A percentile compares a stretch with the other conserved stretches of the same genome.
Conservation (phyloP, 2,329 filamentous ascomycete species). For the Acrodontium crateriforme region DNA sequence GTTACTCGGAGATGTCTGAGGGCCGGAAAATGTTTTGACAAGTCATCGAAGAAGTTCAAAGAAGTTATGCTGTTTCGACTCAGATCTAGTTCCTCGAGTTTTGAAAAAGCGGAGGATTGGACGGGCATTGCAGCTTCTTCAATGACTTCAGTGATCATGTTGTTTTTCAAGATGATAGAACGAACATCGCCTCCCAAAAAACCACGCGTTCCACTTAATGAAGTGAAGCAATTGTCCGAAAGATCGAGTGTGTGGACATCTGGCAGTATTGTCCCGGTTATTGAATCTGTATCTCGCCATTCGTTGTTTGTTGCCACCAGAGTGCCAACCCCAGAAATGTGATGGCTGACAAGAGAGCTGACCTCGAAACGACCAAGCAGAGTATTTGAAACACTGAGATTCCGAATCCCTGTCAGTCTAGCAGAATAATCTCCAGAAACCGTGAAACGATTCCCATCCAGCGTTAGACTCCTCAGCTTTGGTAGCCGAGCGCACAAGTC, state of each 20-base stretch:
- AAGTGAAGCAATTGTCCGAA: slow-evolving; percentile 60
- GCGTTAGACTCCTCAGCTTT: slow-evolving; percentile 35
- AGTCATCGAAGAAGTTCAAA: slow-evolving; percentile 61
- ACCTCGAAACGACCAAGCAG: slow-evolving; percentile 27
- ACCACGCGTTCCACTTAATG: slow-evolving; percentile 36
- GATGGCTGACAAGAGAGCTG: slow-evolving; percentile 23
- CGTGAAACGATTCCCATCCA: slow-evolving; percentile 52
- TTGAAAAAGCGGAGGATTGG: not conserved
- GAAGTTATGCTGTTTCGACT: slow-evolving; percentile 34
- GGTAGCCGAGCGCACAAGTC: slow-evolving; percentile 58
- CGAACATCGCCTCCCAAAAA: slow-evolving; percentile 22
- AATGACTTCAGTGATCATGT: slow-evolving; percentile 54
- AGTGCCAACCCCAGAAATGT: slow-evolving; percentile 42
- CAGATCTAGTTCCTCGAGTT: slow-evolving; percentile 27
- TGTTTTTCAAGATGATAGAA: slow-evolving; percentile 55
- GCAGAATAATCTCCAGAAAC: not conserved
- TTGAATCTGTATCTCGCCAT: not conserved
- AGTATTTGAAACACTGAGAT: slow-evolving; percentile 36
- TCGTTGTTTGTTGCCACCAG: slow-evolving; percentile 28
- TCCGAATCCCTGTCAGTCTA: slow-evolving; percentile 5
- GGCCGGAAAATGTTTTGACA: slow-evolving; percentile 48
- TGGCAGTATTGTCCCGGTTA: not conserved
- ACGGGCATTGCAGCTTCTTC: slow-evolving; percentile 22
- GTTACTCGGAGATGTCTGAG: slow-evolving; percentile 64
- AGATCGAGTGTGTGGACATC: slow-evolving; percentile 45